Evolutionary conservation across 176 grass and related monocot genomes (phyloP), one percentile per base, ranked within the genome.

Genomic region (Bonia amplexicaulis): DNA sequence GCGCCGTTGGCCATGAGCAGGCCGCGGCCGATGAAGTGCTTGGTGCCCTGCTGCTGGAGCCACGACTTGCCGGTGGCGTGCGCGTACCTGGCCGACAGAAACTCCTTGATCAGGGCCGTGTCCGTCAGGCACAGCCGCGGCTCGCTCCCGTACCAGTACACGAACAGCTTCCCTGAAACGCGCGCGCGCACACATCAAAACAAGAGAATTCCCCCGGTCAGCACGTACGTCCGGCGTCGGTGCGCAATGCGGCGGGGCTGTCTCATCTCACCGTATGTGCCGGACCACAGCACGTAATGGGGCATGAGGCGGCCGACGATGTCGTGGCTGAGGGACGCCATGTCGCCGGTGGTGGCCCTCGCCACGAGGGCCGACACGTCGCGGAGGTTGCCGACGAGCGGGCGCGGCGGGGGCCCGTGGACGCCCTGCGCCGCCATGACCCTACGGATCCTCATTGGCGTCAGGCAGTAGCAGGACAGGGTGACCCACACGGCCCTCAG

Each of bases 301-400:
- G 96, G 96, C 91, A 98, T 92, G 57, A 98, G 91, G 64, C 96
- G 96, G 51, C 86, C 87, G 59, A 98, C 86, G 66, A 94, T 95
- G 88, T 98, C 89, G 73, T 98, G 96, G 78, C 44, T 89, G 26
- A 93, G 78, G 3, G 88, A 89, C 12, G 79, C 62, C 91, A 95
- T 90, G 88, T 95, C 96, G 29, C 42, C 49, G 39, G 96, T 75
- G 57, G 88, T 98, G 27, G 96, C 73, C 16, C 15, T 46, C 6
- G 90, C 76, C 37, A 94, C 81, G 2, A 98, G 87, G 12, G 69
- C 73, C 27, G 91, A 89, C 35, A 89, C 80, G 15, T 94, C 88
- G 22, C 91, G 92, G 48, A 98, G 91, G 74, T 98, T 95, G 0
- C 96, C 93, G 64, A 92, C 42, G 40, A 98, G 84, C 53, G 82